Conservation (phyloP, 306 rosid species). For the Prosopis cineraria region DNA sequence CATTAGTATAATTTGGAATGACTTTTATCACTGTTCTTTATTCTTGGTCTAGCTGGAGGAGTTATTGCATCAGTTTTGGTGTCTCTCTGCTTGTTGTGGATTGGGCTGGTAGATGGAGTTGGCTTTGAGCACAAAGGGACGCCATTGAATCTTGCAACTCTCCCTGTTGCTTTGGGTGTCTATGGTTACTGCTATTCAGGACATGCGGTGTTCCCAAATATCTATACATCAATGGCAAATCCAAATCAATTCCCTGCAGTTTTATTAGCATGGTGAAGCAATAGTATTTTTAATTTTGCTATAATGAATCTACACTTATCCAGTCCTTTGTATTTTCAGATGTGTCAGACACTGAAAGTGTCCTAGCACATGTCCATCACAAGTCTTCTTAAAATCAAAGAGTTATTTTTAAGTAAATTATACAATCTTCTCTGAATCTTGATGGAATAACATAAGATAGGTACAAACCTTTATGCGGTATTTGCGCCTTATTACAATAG, state of each 20-base stretch:
- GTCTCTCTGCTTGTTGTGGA: conserved; percentile 74
- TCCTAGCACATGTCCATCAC: not conserved
- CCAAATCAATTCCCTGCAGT: conserved; percentile 81
- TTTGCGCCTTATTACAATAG: not conserved
- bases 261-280: conserved; percentile 75
- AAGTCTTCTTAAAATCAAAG: not conserved
- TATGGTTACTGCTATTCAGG: conserved; percentile 97
- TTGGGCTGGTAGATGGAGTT: conserved; percentile 72
- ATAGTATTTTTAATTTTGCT: not conserved
- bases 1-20: not conserved
- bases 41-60: conserved; percentile 70
- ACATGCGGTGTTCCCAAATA: conserved; percentile 95
- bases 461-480: no score
- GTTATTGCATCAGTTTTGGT: conserved; percentile 82
- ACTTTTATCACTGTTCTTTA: not conserved
- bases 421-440: no score
- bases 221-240: conserved; percentile 86
- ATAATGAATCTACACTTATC: not conserved
- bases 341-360: not conserved
- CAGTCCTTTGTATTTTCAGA: not conserved
- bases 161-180: conserved; percentile 95
- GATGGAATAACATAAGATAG: no score
- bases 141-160: conserved; percentile 64
- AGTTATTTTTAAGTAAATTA: not conserved
- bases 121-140: conserved; percentile 60